Conservation (phyloP, 805 yeast genomes). For the Nakazawaea siamensis region DNA sequence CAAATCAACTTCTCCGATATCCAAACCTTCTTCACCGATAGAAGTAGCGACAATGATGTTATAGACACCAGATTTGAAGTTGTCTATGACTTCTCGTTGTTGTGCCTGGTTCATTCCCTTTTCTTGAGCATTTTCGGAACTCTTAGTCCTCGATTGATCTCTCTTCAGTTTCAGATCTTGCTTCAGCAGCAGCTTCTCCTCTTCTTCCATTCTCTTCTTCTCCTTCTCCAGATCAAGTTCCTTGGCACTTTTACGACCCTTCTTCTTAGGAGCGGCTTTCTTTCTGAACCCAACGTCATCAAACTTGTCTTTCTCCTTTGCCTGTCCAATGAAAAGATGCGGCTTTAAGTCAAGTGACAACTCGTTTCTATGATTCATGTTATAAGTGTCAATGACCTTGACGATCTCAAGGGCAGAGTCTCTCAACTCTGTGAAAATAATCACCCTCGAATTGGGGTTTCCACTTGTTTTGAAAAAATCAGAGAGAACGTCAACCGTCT, state of each 20-base stretch:
- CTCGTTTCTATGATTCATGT: conserved; percentile 16
- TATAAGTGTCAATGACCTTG: conserved; percentile 42
- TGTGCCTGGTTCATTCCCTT: conserved; percentile 87
- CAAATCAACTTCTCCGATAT: conserved; percentile 95
- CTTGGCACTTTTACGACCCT: conserved; percentile 27
- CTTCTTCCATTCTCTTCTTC: conserved; percentile 19
- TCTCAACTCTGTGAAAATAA: conserved; percentile 81
- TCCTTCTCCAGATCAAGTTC: conserved; percentile 23
- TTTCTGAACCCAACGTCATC: conserved; percentile 43
- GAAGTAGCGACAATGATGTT: conserved; percentile 92
- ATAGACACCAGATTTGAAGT: conserved; percentile 63
- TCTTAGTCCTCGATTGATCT: conserved; percentile 30
- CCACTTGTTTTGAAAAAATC: conserved; percentile 40
- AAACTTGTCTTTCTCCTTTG: conserved; percentile 63
- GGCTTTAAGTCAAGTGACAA: conserved; percentile 39
- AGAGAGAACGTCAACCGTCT: conserved; percentile 46
- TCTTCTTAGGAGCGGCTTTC: conserved; percentile 35
- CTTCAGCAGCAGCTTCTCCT: conserved; percentile 16
- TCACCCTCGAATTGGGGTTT: conserved; percentile 57
- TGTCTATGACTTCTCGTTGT: conserved; percentile 70
- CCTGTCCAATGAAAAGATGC: conserved; percentile 90
- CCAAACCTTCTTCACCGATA: conserved; percentile 97
- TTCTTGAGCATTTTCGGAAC: conserved; percentile 69
- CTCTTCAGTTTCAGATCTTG: conserved; percentile 12
- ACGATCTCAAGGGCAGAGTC: conserved; percentile 88